Evolutionary conservation across 176 grass and related monocot genomes (phyloP), one percentile per base, ranked within the genome.

Genomic region (Otatea glauca): DNA sequence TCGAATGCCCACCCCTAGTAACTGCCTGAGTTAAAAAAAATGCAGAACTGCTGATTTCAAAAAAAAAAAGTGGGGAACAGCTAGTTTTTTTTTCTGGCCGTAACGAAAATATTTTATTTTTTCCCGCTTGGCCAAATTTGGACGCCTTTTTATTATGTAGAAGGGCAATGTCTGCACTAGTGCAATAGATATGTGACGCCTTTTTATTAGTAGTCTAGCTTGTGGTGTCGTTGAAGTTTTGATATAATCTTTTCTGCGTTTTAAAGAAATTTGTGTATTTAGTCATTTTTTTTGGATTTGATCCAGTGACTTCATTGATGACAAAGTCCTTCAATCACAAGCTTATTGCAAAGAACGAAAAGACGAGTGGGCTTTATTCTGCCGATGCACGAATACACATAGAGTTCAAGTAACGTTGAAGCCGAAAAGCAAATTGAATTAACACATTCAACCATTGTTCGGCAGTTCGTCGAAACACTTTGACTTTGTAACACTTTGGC

Each of bases 221-320:
- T 18, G 5, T 6, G 1, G 18, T 53, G 4, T 17, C 15, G 5
- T 1, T 17, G 3, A 48, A 53, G 16, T 2, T 53, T 53, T 53
- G 6, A 18, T 53, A 0, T 6, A 53, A 1, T 4, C 5, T 0
- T 20, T 9, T n/a, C 18, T 56, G 0, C 2, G 2, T 0, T 7
- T 0, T 6, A 53, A 53, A 53, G 50, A 17, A 18, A 1, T 53
- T 18, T 3, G 15, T 17, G 16, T 56, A 56, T 56, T n/a, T 56
- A 1, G 6, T 56, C 54, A 54, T 7, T 54, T 54, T 7, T 2
- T 5, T n/a, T n/a, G 17, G 14, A 20, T 55, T 55, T 55, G 18
- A 21, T 21, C 18, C 0, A 1, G 2, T 0, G 16, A 55, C 18
- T 55, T 55, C 18, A 18, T 7, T 8, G 0, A 6, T 55, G 2